A percentile compares a stretch with the other conserved stretches of the same genome.
These are phyloP conservation scores for Spinellus fusiger DNA, from an alignment of 192 early-diverging fungal species.

Conservation along the genomic window DNA sequence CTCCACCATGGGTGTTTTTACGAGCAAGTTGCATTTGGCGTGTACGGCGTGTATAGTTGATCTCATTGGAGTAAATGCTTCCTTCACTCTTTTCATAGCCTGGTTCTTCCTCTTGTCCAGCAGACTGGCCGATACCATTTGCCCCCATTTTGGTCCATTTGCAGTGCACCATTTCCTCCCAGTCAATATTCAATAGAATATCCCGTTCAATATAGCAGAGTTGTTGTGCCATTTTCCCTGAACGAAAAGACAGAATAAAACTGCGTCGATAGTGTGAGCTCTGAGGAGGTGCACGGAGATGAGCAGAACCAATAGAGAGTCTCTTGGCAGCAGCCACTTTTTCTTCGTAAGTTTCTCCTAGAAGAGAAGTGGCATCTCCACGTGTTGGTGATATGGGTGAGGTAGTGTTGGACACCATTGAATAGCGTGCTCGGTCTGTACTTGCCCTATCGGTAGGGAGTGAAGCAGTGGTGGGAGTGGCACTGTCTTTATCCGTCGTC, in stretches of 20 bases:
- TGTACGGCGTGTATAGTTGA: slow-evolving; percentile 14
- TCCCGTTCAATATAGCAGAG: slow-evolving; percentile 54
- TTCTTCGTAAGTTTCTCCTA: too few species aligned
- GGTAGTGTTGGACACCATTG: too few species aligned
- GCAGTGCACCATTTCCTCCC: slow-evolving; percentile 49
- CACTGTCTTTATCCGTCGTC: too few species aligned
- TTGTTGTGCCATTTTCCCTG: slow-evolving; percentile 47
- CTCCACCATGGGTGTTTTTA: slow-evolving; percentile 5
- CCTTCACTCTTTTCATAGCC: not conserved
- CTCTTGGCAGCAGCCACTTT: too few species aligned
- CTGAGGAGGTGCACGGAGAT: not conserved
- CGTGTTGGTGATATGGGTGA: too few species aligned
- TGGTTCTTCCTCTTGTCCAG: not conserved
- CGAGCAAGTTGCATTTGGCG: slow-evolving; percentile 2
- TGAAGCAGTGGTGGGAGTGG: too few species aligned
- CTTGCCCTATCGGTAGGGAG: too few species aligned
- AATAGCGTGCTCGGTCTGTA: not conserved
- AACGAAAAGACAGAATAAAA: slow-evolving; percentile 37
- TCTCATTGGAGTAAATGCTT: not conserved
- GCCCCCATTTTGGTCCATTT: slow-evolving; percentile 45
- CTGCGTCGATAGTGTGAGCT: not conserved
- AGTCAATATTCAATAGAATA: slow-evolving; percentile 40
- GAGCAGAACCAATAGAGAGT: too few species aligned
- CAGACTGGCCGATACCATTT: not conserved
- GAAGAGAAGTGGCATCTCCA: too few species aligned